A percentile compares a stretch with the other conserved stretches of the same genome.
Evolutionary conservation across 1,284 basidiomycete genomes (phyloP).

Genomic region (Leucoagaricus sp.): DNA sequence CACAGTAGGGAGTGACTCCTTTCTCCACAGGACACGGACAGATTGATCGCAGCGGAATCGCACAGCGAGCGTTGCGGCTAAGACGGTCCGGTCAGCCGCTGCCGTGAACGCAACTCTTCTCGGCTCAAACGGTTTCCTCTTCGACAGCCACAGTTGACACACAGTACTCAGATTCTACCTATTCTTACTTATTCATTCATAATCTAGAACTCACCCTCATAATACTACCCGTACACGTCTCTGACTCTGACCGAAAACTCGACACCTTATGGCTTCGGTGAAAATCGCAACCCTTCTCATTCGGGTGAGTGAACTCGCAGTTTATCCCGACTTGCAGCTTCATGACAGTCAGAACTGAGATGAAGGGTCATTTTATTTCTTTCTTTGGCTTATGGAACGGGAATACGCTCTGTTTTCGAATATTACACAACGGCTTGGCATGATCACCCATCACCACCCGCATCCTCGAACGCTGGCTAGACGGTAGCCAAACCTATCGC

Average conservation of each 20-base stretch:
- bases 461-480: constrained; percentile 38
- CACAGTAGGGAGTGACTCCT: too few species aligned
- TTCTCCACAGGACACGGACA: too few species aligned
- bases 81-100: not conserved
- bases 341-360: constrained; percentile 13
- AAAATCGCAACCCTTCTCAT: constrained; percentile 37
- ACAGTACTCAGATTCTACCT: not conserved
- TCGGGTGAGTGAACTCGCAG: constrained; percentile 23
- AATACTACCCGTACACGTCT: not conserved
- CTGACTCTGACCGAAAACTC: not conserved
- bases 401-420: not conserved
- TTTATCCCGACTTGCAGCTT: not conserved
- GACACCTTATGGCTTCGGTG: constrained; percentile 30
- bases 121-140: not conserved
- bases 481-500: constrained; percentile 88
- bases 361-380: constrained; percentile 9
- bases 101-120: not conserved
- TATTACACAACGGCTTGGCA: not conserved
- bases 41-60: not conserved
- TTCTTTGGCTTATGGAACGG: not conserved
- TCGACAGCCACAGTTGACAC: too few species aligned
- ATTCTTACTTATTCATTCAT: not conserved
- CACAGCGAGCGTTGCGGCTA: not conserved
- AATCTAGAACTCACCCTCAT: too few species aligned
- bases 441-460: not conserved